Base-by-base conservation (phyloP, 805 yeast species). In the Ogataea nitratoaversa region DNA sequence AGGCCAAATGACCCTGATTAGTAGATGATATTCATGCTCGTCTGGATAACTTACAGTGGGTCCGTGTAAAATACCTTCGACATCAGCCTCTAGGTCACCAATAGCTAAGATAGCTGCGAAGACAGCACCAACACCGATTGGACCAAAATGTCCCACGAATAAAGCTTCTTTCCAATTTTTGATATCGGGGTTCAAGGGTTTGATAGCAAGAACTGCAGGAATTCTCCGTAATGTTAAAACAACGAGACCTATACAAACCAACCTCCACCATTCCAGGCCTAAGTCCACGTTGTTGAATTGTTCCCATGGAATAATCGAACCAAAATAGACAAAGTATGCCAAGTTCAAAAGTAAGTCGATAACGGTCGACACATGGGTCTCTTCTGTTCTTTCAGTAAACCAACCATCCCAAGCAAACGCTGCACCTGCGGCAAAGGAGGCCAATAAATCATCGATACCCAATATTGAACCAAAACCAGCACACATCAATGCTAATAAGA, bases 371-470 rank as follows among this genome's bases (percentile, higher is more conserved):
- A 81, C 76, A 47, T 76, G 78, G 7, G 83, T 73, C 47, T 78
- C 79, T 49, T 76, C 77, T 2, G 83, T 79, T 44, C 70, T 71
- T 34, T 65, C 62, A 24, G 84, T 76, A 56, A 73, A 78, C 62
- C 76, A 77, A 19, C 86, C 88, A 54, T 79, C 79, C 89, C 89
- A 82, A 4, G 84, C 78, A 54, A 83, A 80, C 0, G 82, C 76
- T 2, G 83, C 74, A 19, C 89, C 89, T 2, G 87, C 88, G 6
- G 82, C 76, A 56, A 82, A 83, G 9, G 87, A 79, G 4, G 82
- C 85, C 35, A 82, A 66, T 41, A 82, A 70, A 55, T 82, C 89
- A 59, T 82, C 89, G 14, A 79, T 76, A 16, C 88, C 89, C 31
- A 82, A 56, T 60, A 81, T 69, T 8, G 86, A 61, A 49, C 89